Evolutionary conservation across 768 basidiomycete species (phyloP).

Genomic region (Cantharellus anzutake): DNA sequence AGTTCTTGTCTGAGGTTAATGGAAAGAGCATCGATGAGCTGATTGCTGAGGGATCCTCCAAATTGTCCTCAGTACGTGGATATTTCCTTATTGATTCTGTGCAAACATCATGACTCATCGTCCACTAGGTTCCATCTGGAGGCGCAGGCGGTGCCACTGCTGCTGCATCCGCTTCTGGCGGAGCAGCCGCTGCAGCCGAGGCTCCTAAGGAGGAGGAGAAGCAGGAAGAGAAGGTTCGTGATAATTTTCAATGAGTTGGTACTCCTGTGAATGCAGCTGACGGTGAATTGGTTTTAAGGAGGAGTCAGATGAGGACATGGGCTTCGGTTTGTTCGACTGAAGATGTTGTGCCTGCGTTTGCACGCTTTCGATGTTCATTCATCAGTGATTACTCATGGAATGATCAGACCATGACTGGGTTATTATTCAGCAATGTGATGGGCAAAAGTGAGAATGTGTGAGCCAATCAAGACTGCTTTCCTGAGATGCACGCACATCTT

Average conservation of each 20-base stretch:
- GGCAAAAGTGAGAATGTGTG: too few species aligned
- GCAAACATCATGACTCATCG: neutral
- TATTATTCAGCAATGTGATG: too few species aligned
- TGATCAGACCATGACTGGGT: too few species aligned
- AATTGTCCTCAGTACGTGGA: conserved; percentile 73
- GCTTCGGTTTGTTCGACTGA: conserved; percentile 97
- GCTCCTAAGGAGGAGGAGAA: conserved; percentile 58
- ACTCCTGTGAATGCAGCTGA: neutral
- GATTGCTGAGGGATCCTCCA: conserved; percentile 81
- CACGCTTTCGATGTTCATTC: neutral
- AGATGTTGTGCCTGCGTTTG: neutral
- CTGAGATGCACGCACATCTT: too few species aligned
- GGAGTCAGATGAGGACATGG: conserved; percentile 95
- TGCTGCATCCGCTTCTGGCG: conserved; percentile 28
- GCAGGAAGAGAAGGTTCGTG: conserved; percentile 66
- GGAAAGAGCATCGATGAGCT: conserved; percentile 81
- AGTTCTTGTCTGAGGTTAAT: conserved; percentile 73
- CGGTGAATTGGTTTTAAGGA: conserved; percentile 29
- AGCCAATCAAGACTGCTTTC: too few species aligned
- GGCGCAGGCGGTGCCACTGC: conserved; percentile 43
- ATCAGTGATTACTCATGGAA: neutral
- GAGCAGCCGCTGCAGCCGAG: conserved; percentile 55
- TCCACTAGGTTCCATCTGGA: conserved; percentile 66
- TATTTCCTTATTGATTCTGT: neutral
- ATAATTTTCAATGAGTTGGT: neutral